Base-by-base conservation (phyloP, 495 filamentous ascomycete species). In the Hypoxylon rickii region DNA sequence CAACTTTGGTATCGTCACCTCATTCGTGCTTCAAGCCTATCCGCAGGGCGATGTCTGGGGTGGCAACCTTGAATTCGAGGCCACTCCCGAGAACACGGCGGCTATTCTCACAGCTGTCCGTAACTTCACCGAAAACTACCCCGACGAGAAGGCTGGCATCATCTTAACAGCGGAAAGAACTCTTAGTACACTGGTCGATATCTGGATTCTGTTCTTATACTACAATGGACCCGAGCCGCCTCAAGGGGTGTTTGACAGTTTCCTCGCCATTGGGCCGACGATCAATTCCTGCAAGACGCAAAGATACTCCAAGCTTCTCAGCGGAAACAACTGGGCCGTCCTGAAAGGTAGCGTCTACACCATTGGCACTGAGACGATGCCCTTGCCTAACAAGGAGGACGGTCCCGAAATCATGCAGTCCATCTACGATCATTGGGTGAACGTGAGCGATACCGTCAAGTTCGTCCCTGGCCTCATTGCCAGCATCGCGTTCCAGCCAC, bases 131-230 rank as follows among this genome's bases (percentile, higher is more conserved):
- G 72, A 76, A 36, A 68, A 77, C 43, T 83, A 81, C 31, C 70
- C 73, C 7, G 73, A 79, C 49, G 73, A 76, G 60, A 79, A 80
- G 51, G 77, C 80, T 0, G 72, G 73, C 0, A 76, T 84, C 19
- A 83, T 85, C 36, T 56, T 79, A 48, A 85, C 83, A 0, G 68
- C 76, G 0, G 77, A 84, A 58, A 69, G 79, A n/a, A 73, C 79
- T 0, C 39, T 66, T 34, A 38, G 48, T 17, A 66, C 71, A 1
- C 33, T 79, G 0, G 37, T 84, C 44, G 74, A 83, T n/a, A 70
- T 77, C 20, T 84, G 81, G 79, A 77, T 83, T 41, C 63, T 85
- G 53, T 86, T 85, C 59, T 54, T 84, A n/a, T 86, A 84, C 72
- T 85, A 85, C 57, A 79, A 86, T 40, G 83, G 81, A 2, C 75